Base-by-base conservation (phyloP, 2,329 filamentous ascomycete genomes). In the Fusarium duplospermum region DNA sequence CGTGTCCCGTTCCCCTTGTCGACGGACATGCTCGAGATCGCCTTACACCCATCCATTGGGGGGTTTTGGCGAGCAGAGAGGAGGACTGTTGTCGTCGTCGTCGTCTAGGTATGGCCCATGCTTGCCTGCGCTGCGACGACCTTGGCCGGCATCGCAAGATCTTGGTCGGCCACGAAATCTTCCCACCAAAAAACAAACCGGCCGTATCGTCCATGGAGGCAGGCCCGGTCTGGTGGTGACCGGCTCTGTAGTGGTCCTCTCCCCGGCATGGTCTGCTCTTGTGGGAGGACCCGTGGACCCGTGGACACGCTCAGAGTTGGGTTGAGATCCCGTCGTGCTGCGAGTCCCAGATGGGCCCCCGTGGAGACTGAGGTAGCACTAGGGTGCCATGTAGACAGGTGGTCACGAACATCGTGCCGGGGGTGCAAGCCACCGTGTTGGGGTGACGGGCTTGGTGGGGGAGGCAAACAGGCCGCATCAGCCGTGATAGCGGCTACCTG, bases 241-340 rank as follows among this genome's bases (percentile, higher is more conserved):
- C 62, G 64, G 70, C 63, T 64, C 66, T 65, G 62, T 54, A 66
- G 72, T 66, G 73, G 65, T 67, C 47, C 66, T 65, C 50, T 56
- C 72, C 72, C 66, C 62, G 58, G 67, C 61, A 66, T 72, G 70
- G 74, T 31, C 72, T 75, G 63, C 66, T 71, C 74, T 71, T 77
- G 67, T 78, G 76, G 76, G 74, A 78, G 74, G 76, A 78, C 74
- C 76, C 74, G 76, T 78, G 73, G 72, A 75, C 69, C 69, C 69
- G 77, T 78, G 75, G 73, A 63, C 74, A 81, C 78, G 79, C 80
- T 81, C 78, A 80, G 78, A 80, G 76, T 79, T 81, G 80, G 79
- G 81, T 82, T 81, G 77, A 81, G 81, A 82, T 36, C 81, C 75
- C 81, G 80, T 80, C 79, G 78, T 82, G 80, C 81, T 81, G 81